Conservation (phyloP, 257 asterid genomes). For the Ligustrum vulgare region DNA sequence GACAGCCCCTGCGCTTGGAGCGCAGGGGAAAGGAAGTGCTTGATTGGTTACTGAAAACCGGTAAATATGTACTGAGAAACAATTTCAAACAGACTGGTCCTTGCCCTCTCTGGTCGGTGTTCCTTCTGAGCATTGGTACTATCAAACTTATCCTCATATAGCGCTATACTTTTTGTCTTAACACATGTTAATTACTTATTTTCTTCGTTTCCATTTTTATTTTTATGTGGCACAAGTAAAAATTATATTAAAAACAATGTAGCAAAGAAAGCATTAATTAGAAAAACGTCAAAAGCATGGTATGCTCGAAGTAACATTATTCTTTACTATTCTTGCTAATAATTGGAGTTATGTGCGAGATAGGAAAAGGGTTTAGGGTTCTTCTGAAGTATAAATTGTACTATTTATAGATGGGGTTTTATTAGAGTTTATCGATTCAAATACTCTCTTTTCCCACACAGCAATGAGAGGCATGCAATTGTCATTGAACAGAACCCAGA, state of each 20-base stretch:
- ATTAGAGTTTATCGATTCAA: constrained; percentile 31
- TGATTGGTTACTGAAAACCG: not conserved
- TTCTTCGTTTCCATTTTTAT: not conserved
- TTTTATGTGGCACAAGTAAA: not conserved
- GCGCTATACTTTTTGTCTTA: not conserved
- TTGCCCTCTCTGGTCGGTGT: not conserved
- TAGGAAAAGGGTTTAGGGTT: not conserved
- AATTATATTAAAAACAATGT: not conserved
- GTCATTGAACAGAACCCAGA: constrained; percentile 67
- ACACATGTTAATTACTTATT: not conserved
- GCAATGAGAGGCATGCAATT: constrained; percentile 71
- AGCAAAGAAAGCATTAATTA: not conserved
- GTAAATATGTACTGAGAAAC: not conserved
- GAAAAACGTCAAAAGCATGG: not conserved
- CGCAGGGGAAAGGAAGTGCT: too few species aligned
- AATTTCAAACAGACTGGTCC: not conserved
- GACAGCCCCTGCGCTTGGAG: too few species aligned
- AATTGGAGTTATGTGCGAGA: not conserved
- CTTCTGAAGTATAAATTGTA: not conserved
- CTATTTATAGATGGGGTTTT: constrained; percentile 8
- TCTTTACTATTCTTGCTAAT: not conserved
- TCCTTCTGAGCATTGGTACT: not conserved
- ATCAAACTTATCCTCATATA: not conserved
- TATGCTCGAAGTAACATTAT: not conserved
- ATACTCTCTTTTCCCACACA: not conserved